Evolutionary conservation across 2,329 filamentous ascomycete genomes (phyloP).

Genomic region (Arthrinium puccinioides): DNA sequence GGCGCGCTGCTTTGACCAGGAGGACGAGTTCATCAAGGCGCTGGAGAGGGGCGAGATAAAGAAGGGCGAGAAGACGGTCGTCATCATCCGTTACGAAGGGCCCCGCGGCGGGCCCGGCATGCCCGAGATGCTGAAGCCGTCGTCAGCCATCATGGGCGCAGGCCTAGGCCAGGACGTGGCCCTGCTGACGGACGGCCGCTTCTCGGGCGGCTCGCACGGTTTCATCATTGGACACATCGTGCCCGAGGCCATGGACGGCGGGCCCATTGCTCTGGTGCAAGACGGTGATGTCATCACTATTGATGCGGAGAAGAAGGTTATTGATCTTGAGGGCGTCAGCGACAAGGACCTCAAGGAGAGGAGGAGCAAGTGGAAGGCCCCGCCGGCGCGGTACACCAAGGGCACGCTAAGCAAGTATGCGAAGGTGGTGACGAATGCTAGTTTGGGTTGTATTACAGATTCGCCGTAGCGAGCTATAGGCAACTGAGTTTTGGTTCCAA

Average conservation of each 20-base stretch:
- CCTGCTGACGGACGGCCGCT: slow-evolving; percentile 67
- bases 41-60: slow-evolving; percentile 73
- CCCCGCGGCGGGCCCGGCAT: slow-evolving; percentile 92
- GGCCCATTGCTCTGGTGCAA: slow-evolving; percentile 74
- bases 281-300: slow-evolving; percentile 79
- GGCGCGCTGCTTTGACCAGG: slow-evolving; percentile 77
- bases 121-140: slow-evolving; percentile 93
- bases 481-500: no score
- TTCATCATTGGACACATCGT: slow-evolving; percentile 86
- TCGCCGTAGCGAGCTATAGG: no score
- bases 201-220: slow-evolving; percentile 76
- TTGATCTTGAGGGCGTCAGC: slow-evolving; percentile 59
- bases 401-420: slow-evolving; percentile 69
- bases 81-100: slow-evolving; percentile 88
- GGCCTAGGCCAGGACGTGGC: slow-evolving; percentile 71
- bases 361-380: slow-evolving; percentile 54
- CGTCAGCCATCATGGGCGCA: slow-evolving; percentile 85
- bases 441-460: slow-evolving; percentile 49
- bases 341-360: slow-evolving; percentile 56
- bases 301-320: slow-evolving; percentile 67
- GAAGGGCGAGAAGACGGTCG: slow-evolving; percentile 78
- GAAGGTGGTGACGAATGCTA: slow-evolving; percentile 48
- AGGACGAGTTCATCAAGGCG: slow-evolving; percentile 71
- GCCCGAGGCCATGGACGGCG: slow-evolving; percentile 78
- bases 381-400: slow-evolving; percentile 48